These are phyloP conservation scores for Candida loeiensis DNA, from an alignment of 805 yeast genomes.

Conservation along the genomic window DNA sequence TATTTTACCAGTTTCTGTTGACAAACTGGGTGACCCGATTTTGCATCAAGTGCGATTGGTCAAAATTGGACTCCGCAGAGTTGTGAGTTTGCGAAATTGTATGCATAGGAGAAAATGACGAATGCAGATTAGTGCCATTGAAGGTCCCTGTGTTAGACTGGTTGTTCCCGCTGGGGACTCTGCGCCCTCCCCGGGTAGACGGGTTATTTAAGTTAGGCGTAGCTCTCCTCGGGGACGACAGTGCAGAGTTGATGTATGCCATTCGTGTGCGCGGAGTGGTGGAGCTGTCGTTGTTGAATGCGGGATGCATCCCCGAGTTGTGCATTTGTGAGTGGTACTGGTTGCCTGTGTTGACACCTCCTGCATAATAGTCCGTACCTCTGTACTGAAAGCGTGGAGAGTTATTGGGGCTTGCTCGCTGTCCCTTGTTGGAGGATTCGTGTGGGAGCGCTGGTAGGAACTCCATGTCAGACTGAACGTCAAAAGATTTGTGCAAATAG, in stretches of 20 bases:
- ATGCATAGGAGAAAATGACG: neutral
- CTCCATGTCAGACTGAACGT: constrained; percentile 66
- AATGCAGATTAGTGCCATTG: neutral
- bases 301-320: constrained; percentile 1
- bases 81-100: constrained; percentile 5
- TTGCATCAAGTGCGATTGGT: constrained; percentile 13
- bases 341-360: constrained; percentile 3
- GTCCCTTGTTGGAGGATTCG: constrained; percentile 7
- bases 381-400: constrained; percentile 12
- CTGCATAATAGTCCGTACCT: constrained; percentile 9
- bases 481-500: constrained; percentile 66
- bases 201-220: constrained; percentile 10
- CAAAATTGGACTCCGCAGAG: constrained; percentile 7
- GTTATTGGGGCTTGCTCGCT: constrained; percentile 9
- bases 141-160: constrained; percentile 1
- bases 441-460: constrained; percentile 38
- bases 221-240: constrained; percentile 14
- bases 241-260: constrained; percentile 13
- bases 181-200: constrained; percentile 7
- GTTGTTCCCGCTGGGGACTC: constrained; percentile 9
- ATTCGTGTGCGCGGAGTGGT: constrained; percentile 15
- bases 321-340: constrained; percentile 4
- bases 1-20: constrained; percentile 14
- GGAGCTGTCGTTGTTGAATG: constrained; percentile 3
- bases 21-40: constrained; percentile 12